Conservation (phyloP, 2,329 filamentous ascomycete genomes). For the Aspergillus quadricinctus region DNA sequence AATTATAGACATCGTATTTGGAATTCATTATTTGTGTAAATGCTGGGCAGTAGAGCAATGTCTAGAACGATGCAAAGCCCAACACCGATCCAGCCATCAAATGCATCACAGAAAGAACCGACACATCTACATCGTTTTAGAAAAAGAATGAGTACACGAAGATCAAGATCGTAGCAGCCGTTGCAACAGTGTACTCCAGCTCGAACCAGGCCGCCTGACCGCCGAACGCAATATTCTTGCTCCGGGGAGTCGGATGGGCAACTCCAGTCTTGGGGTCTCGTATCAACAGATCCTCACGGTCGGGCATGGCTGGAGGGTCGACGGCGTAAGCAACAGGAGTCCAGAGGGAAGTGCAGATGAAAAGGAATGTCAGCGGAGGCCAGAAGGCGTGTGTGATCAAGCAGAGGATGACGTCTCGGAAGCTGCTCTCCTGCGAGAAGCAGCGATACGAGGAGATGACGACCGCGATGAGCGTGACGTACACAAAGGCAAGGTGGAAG, state of each 20-base stretch:
- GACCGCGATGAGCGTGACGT: slow-evolving; percentile 50
- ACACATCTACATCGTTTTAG: slow-evolving; percentile 1
- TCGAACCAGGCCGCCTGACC: slow-evolving; percentile 55
- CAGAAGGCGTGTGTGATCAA: slow-evolving; percentile 59
- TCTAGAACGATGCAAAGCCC: neutral
- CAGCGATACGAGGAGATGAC: slow-evolving; percentile 50
- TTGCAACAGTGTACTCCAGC: slow-evolving; percentile 51
- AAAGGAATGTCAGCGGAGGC: slow-evolving; percentile 57
- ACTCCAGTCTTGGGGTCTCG: slow-evolving; percentile 51
- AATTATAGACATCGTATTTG: neutral
- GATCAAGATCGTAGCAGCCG: slow-evolving; percentile 47
- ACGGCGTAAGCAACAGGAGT: slow-evolving; percentile 59
- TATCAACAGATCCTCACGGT: slow-evolving; percentile 54
- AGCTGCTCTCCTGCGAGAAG: slow-evolving; percentile 38
- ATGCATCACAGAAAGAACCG: neutral
- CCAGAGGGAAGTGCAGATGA: slow-evolving; percentile 53
- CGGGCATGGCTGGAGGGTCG: slow-evolving; percentile 55
- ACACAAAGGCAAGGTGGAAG: slow-evolving; percentile 54
- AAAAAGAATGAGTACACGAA: slow-evolving; percentile 44
- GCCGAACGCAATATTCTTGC: slow-evolving; percentile 54
- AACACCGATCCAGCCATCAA: neutral
- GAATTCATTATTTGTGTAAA: neutral
- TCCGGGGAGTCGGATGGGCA: slow-evolving; percentile 42
- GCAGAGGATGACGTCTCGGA: slow-evolving; percentile 45
- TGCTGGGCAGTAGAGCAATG: neutral